Percentiles rank a stretch among this genome's conserved stretches.
These are phyloP conservation scores for Fraxinus greggii DNA, from an alignment of 305 asterid species.

Conservation along the genomic window DNA sequence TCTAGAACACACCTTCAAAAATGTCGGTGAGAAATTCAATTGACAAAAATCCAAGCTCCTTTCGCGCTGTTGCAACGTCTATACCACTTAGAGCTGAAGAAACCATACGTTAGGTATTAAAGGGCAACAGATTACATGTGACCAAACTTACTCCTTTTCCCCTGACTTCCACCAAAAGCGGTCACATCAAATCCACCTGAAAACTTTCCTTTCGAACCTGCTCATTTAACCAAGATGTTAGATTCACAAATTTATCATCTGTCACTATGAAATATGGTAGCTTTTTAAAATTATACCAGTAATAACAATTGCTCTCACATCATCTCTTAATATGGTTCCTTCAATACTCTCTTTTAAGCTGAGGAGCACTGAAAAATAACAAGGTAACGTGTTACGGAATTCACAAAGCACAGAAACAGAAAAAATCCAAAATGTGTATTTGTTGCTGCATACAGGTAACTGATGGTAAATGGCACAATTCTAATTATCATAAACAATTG, in stretches of 20 bases:
- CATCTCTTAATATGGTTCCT: conserved; percentile 39
- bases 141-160: conserved; percentile 38
- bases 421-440: neutral
- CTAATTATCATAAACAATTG: neutral
- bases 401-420: neutral
- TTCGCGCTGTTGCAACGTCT: conserved; percentile 33
- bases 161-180: conserved; percentile 38
- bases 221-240: neutral
- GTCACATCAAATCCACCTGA: conserved; percentile 53
- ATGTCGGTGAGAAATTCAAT: conserved; percentile 44
- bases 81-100: conserved; percentile 19
- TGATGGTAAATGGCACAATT: neutral
- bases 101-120: conserved; percentile 1
- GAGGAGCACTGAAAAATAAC: conserved; percentile 36
- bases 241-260: conserved; percentile 7
- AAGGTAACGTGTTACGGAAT: neutral
- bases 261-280: neutral
- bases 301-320: conserved; percentile 51
- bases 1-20: conserved; percentile 40
- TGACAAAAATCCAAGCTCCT: conserved; percentile 47
- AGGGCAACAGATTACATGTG: conserved; percentile 14
- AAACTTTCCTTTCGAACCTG: conserved; percentile 49
- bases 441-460: neutral
- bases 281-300: conserved; percentile 32
- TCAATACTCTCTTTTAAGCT: conserved; percentile 43